phyloP scores from a whole-genome alignment of 2,329 filamentous ascomycete genomes.

The Penicillium sp. region DNA sequence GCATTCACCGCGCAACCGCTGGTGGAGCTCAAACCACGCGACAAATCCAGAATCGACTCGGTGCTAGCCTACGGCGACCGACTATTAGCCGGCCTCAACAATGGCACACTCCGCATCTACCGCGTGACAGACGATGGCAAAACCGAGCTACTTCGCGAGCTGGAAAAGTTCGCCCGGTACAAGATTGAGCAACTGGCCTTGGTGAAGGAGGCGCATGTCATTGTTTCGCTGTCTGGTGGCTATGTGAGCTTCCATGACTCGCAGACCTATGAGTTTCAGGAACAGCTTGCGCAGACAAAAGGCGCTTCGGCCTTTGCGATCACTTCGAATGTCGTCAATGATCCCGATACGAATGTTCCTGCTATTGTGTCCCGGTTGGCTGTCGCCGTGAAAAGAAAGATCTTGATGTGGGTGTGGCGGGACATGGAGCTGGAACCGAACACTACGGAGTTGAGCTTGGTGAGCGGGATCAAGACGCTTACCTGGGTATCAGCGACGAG shows the following conservation, averaged over 20 bases:
- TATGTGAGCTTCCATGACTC: conserved; percentile 88
- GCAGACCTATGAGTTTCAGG: conserved; percentile 77
- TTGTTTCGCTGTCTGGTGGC: conserved; percentile 88
- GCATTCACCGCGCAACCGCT: conserved; percentile 95
- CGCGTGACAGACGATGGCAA: conserved; percentile 65
- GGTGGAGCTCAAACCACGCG: conserved; percentile 91
- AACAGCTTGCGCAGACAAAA: conserved; percentile 78
- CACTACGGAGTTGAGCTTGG: conserved; percentile 72
- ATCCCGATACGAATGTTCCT: conserved; percentile 80
- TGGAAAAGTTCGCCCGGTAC: conserved; percentile 89
- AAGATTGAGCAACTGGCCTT: conserved; percentile 91
- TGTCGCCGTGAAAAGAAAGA: conserved; percentile 86
- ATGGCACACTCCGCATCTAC: conserved; percentile 84
- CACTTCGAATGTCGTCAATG: conserved; percentile 93
- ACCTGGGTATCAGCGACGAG: conserved; percentile 89
- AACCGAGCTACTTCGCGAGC: conserved; percentile 83
- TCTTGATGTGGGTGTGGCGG: conserved; percentile 93
- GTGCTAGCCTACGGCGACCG: conserved; percentile 92
- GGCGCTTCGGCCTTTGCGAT: conserved; percentile 89
- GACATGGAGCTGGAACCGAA: conserved; percentile 81
- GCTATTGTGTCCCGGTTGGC: conserved; percentile 90
- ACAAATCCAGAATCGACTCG: conserved; percentile 97
- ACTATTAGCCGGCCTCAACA: conserved; percentile 87
- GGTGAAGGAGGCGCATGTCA: conserved; percentile 89
- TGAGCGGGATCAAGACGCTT: conserved; percentile 81